phyloP scores from a whole-genome alignment of 1,284 basidiomycete genomes.

The Apiotrichum akiyoshidainum region DNA sequence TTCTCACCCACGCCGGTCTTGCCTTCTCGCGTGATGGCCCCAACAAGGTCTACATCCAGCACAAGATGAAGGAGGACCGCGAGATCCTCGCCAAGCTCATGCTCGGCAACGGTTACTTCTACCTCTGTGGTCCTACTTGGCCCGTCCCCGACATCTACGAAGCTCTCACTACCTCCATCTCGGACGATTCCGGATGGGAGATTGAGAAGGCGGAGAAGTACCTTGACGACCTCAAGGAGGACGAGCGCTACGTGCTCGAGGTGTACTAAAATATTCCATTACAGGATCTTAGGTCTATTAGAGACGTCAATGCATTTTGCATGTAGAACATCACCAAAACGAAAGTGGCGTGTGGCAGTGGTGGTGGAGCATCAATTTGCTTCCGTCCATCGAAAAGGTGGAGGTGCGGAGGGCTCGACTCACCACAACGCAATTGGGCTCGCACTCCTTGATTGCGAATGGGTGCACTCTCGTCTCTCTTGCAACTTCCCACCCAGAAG shows the following conservation, averaged over 20 bases:
- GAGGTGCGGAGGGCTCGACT: no score
- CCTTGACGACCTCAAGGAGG: slow-evolving; percentile 89
- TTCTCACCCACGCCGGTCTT: slow-evolving; percentile 84
- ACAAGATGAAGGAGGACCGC: slow-evolving; percentile 93
- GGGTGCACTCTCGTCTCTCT: no score
- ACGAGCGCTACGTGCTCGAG: slow-evolving; percentile 95
- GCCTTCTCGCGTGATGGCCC: slow-evolving; percentile 94
- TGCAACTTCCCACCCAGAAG: no score
- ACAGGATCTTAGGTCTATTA: not conserved
- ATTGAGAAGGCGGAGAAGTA: slow-evolving; percentile 71
- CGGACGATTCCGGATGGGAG: slow-evolving; percentile 66
- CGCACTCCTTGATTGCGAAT: no score
- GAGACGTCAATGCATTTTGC: not conserved
- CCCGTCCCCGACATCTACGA: slow-evolving; percentile 96
- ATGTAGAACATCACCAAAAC: not conserved
- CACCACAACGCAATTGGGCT: no score
- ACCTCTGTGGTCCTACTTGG: slow-evolving; percentile 97
- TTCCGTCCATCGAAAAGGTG: no score
- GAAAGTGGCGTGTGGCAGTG: not conserved
- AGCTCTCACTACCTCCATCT: slow-evolving; percentile 76
- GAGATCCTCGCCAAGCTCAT: slow-evolving; percentile 65
- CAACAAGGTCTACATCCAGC: slow-evolving; percentile 96
- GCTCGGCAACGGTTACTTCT: slow-evolving; percentile 71
- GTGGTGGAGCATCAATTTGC: no score
- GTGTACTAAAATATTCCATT: slow-evolving; percentile 53